Percentiles rank a stretch among this genome's conserved stretches.
Conservation (phyloP, 768 basidiomycete species). For the Chalciporus chontae region DNA sequence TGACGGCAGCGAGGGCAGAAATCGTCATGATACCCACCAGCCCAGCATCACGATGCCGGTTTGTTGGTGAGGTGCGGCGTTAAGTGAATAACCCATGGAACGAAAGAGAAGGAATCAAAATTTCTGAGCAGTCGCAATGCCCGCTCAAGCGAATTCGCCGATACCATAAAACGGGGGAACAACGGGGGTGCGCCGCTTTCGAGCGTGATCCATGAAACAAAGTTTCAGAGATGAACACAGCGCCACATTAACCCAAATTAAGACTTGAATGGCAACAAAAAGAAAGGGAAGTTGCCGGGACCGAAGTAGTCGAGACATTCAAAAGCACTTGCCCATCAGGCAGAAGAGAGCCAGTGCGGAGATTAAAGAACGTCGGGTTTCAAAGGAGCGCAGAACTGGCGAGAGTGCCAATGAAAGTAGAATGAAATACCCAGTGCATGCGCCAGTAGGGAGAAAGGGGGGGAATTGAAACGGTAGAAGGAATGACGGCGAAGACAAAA, state of each 20-base stretch:
- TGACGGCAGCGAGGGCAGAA: background rate
- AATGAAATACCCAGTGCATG: background rate
- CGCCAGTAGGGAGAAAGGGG: background rate
- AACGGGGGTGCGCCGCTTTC: background rate
- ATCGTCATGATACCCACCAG: background rate
- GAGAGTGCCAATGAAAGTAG: slow-evolving; percentile 4
- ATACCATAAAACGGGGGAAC: no score
- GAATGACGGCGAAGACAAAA: background rate
- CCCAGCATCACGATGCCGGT: background rate
- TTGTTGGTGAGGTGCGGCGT: background rate
- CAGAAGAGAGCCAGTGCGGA: slow-evolving; percentile 1
- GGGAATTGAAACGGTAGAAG: background rate
- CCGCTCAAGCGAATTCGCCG: background rate
- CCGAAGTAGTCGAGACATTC: background rate
- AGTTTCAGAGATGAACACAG: background rate
- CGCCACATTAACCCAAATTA: background rate
- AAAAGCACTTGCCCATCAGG: background rate
- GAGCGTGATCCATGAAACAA: background rate
- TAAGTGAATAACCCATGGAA: background rate
- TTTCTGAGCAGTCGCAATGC: no score
- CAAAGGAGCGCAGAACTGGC: background rate
- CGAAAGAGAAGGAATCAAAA: background rate
- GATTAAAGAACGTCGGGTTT: slow-evolving; percentile 7
- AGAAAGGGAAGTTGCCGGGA: slow-evolving; percentile 4
- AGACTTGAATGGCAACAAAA: background rate